phyloP scores from a whole-genome alignment of 2,329 filamentous ascomycete species.

The Tolypocladium tropicale region DNA sequence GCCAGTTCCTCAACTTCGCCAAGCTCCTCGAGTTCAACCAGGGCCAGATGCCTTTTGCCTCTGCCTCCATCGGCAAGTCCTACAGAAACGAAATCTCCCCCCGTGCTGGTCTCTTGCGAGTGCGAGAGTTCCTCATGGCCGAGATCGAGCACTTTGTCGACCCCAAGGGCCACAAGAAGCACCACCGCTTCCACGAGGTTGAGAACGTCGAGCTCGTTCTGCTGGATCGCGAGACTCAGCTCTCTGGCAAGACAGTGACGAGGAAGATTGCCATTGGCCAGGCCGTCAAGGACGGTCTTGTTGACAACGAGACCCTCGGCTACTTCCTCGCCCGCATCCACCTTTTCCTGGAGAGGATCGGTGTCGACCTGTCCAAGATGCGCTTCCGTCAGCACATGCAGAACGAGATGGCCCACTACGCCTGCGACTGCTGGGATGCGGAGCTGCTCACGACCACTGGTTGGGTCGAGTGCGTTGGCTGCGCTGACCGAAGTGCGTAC shows the following conservation, averaged over 20 bases:
- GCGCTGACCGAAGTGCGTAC: conserved; percentile 90
- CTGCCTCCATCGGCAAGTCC: conserved; percentile 92
- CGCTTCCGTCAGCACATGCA: conserved; percentile 96
- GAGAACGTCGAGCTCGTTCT: conserved; percentile 75
- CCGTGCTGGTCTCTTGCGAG: conserved; percentile 78
- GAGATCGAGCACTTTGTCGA: conserved; percentile 99
- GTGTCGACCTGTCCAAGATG: conserved; percentile 77
- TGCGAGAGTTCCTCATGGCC: conserved; percentile 96
- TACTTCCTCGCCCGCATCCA: conserved; percentile 96
- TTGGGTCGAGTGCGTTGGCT: conserved; percentile 98
- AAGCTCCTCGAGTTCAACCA: conserved; percentile 97
- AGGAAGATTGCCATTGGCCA: conserved; percentile 70
- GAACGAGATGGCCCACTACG: conserved; percentile 76
- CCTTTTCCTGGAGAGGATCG: conserved; percentile 80
- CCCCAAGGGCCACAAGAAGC: conserved; percentile 89
- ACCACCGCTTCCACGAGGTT: conserved; percentile 77
- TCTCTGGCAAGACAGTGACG: conserved; percentile 71
- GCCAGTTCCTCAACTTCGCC: conserved; percentile 94
- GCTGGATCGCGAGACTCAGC: conserved; percentile 75
- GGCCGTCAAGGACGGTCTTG: conserved; percentile 70
- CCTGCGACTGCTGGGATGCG: conserved; percentile 94
- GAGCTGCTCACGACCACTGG: conserved; percentile 86
- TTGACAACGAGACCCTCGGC: conserved; percentile 95
- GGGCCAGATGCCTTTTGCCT: conserved; percentile 90
- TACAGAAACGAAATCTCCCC: conserved; percentile 98